Conservation (phyloP, 192 early-diverging fungal genomes). For the Geranomyces variabilis region DNA sequence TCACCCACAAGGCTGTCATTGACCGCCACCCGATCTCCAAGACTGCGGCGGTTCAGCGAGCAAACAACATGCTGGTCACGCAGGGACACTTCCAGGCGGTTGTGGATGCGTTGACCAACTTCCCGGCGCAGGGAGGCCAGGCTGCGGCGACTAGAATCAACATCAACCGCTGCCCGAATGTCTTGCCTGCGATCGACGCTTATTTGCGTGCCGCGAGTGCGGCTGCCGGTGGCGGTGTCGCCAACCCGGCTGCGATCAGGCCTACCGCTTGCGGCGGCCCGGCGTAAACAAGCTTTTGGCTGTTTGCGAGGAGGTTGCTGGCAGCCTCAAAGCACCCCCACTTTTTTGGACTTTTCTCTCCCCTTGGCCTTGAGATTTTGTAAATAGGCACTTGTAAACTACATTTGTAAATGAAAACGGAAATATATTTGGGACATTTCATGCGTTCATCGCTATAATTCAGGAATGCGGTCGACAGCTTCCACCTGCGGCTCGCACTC, state of each 20-base stretch:
- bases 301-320: too few species aligned
- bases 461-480: too few species aligned
- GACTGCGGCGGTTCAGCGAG: background rate
- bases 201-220: background rate
- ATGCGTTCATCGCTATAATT: too few species aligned
- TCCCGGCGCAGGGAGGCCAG: background rate
- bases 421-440: too few species aligned
- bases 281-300: background rate
- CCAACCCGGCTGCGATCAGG: background rate
- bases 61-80: slow-evolving; percentile 8
- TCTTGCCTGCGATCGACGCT: background rate
- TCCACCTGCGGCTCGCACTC: too few species aligned
- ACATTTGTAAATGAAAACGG: too few species aligned
- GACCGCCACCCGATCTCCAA: slow-evolving; percentile 6
- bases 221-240: background rate
- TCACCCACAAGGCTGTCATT: slow-evolving; percentile 2
- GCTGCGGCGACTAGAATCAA: background rate
- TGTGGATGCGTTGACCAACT: background rate
- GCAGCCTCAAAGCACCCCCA: too few species aligned
- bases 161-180: background rate
- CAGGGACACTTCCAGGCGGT: slow-evolving; percentile 2
- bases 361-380: too few species aligned
- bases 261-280: background rate
- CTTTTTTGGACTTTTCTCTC: too few species aligned
- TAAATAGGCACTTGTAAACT: too few species aligned